Percentiles rank a stretch among this genome's conserved stretches.
phyloP scores from a whole-genome alignment of 1,139 yeast species.

The Geotrichum citri-aurantii region DNA sequence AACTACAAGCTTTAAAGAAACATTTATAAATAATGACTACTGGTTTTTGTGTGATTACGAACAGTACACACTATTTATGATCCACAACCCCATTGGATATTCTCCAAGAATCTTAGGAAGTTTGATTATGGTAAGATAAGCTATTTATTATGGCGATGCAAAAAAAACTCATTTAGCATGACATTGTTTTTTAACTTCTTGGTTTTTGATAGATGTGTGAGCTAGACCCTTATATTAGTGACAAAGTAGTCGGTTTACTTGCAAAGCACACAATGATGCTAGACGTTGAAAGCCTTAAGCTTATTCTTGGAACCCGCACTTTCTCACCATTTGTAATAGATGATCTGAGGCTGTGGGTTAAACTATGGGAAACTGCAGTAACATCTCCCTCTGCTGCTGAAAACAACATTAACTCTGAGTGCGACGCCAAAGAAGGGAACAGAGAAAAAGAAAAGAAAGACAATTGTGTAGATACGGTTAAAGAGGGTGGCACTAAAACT shows the following conservation, averaged over 20 bases:
- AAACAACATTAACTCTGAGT: too few species aligned
- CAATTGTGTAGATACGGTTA: not conserved
- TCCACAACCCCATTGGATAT: conserved; percentile 5
- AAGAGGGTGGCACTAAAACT: too few species aligned
- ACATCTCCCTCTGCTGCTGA: not conserved
- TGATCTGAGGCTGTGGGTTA: conserved; percentile 4
- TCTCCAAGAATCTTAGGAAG: conserved; percentile 3
- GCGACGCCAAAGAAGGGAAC: not conserved
- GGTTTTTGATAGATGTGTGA: conserved; percentile 5
- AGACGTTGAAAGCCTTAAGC: not conserved
- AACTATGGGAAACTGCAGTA: not conserved
- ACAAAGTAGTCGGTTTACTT: not conserved
- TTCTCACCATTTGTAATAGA: not conserved
- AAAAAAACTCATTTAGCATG: not conserved
- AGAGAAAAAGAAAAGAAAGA: too few species aligned
- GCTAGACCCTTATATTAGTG: not conserved
- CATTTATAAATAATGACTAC: not conserved
- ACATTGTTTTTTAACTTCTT: not conserved
- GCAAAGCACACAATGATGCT: not conserved
- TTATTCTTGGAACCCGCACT: not conserved
- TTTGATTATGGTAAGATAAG: conserved; percentile 6
- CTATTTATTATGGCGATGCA: not conserved
- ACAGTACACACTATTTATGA: not conserved
- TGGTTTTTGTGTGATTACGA: conserved; percentile 3
- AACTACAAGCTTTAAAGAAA: not conserved